A percentile compares a stretch with the other conserved stretches of the same genome.
These are phyloP conservation scores for Vitis amurensis DNA, from an alignment of 164 flowering plant genomes.

Conservation along the genomic window DNA sequence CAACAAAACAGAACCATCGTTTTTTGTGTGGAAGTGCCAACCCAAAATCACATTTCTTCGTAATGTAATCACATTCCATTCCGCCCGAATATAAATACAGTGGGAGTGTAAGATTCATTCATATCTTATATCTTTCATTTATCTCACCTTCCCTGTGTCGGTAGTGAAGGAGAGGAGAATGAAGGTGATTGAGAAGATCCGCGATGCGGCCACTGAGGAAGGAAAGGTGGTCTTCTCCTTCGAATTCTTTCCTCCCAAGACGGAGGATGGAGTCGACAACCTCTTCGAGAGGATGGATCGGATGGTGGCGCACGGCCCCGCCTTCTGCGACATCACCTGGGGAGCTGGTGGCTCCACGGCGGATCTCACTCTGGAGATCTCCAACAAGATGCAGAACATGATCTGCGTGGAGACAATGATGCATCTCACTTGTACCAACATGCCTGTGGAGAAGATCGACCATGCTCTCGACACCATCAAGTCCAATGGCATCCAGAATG, in stretches of 20 bases:
- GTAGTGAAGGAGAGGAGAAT: constrained; percentile 21
- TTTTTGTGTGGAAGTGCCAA: too few species aligned
- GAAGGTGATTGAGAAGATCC: constrained; percentile 96
- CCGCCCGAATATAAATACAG: too few species aligned
- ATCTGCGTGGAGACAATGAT: constrained; percentile 97
- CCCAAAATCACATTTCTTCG: too few species aligned
- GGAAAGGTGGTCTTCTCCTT: constrained; percentile 76
- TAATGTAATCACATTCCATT: too few species aligned
- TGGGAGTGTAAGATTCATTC: too few species aligned
- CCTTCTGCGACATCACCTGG: constrained; percentile 99
- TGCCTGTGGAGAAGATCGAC: constrained; percentile 94
- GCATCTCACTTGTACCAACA: constrained; percentile 98
- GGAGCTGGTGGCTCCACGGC: constrained; percentile 98
- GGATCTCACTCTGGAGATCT: constrained; percentile 88
- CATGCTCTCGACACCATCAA: constrained; percentile 78
- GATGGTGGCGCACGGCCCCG: constrained; percentile 82
- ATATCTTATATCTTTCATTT: too few species aligned
- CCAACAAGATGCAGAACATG: constrained; percentile 90
- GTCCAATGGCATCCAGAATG: constrained; percentile 86
- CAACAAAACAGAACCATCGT: too few species aligned
- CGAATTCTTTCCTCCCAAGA: constrained; percentile 95
- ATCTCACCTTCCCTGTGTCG: too few species aligned
- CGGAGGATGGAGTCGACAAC: constrained; percentile 92
- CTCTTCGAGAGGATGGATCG: constrained; percentile 92
- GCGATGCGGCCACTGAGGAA: constrained; percentile 15